These are phyloP conservation scores for Phytophthora sp. DNA, from an alignment of 352 stramenopile genomes.

Conservation along the genomic window DNA sequence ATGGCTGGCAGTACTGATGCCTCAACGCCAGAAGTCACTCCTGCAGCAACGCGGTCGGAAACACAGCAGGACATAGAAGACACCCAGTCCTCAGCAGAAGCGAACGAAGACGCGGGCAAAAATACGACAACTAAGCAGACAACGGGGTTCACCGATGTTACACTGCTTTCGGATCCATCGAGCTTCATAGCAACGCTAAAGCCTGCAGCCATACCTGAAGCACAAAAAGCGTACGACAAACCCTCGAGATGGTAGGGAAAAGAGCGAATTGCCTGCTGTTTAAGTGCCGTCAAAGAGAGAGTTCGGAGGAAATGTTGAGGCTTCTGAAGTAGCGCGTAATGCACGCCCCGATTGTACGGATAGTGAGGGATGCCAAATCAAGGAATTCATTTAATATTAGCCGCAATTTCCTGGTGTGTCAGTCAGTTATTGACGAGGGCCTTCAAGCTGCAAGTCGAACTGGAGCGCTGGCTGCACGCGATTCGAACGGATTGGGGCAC, in stretches of 20 bases:
- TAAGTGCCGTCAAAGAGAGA: no score
- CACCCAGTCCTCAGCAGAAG: not conserved
- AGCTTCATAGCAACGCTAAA: constrained; percentile 33
- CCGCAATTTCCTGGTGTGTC: not conserved
- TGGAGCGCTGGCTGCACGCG: constrained; percentile 5
- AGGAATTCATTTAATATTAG: constrained; percentile 31
- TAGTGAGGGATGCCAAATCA: not conserved
- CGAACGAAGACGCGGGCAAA: constrained; percentile 4
- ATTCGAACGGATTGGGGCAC: constrained; percentile 24
- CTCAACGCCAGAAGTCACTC: constrained; percentile 19
- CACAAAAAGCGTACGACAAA: constrained; percentile 25
- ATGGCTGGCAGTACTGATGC: constrained; percentile 2
- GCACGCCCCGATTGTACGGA: no score
- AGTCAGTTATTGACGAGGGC: no score
- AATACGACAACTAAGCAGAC: constrained; percentile 20
- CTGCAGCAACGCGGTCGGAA: constrained; percentile 13
- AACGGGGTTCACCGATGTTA: constrained; percentile 18
- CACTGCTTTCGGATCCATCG: constrained; percentile 23
- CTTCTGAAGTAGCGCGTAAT: no score
- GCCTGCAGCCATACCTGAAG: constrained; percentile 20
- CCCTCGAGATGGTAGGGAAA: constrained; percentile 15
- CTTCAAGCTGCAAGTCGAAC: constrained; percentile 4
- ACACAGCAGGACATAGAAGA: constrained; percentile 8
- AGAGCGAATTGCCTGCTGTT: no score
- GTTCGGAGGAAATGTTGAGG: no score